Evolutionary conservation across 2,329 filamentous ascomycete genomes (phyloP).

Genomic region (Chrysoporthe puriensis): DNA sequence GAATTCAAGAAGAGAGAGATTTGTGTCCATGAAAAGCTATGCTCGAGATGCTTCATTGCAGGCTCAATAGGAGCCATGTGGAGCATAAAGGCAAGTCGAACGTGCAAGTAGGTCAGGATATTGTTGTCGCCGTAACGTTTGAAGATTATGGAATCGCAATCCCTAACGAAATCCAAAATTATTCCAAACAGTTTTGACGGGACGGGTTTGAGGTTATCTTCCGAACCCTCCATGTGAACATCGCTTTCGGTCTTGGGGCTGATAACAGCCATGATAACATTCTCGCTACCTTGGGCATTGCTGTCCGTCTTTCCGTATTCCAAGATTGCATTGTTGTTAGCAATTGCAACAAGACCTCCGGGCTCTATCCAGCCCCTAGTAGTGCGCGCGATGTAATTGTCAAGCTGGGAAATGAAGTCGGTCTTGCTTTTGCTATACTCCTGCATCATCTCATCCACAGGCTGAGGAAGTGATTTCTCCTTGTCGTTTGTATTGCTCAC

Average conservation of each 20-base stretch:
- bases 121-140: constrained; percentile 59
- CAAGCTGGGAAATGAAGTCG: constrained; percentile 58
- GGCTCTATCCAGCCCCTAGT: constrained; percentile 56
- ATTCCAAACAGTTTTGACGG: constrained; percentile 37
- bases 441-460: constrained; percentile 37
- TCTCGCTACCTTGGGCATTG: constrained; percentile 33
- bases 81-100: constrained; percentile 62
- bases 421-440: constrained; percentile 10
- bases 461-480: constrained; percentile 17
- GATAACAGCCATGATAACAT: constrained; percentile 49
- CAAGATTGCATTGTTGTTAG: constrained; percentile 59
- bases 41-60: constrained; percentile 50
- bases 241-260: constrained; percentile 12
- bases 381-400: constrained; percentile 58
- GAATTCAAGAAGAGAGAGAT: constrained; percentile 46
- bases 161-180: constrained; percentile 46
- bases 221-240: constrained; percentile 14
- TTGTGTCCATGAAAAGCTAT: constrained; percentile 43
- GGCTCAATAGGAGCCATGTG: constrained; percentile 46
- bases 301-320: constrained; percentile 49
- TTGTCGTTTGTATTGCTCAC: constrained; percentile 21
- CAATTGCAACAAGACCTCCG: constrained; percentile 61
- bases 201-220: constrained; percentile 8
- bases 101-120: constrained; percentile 65
- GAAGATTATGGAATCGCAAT: constrained; percentile 52